Evolutionary conservation across 306 rosid species (phyloP), one percentile per base, ranked within the genome.

Genomic region (Acacia confusa): DNA sequence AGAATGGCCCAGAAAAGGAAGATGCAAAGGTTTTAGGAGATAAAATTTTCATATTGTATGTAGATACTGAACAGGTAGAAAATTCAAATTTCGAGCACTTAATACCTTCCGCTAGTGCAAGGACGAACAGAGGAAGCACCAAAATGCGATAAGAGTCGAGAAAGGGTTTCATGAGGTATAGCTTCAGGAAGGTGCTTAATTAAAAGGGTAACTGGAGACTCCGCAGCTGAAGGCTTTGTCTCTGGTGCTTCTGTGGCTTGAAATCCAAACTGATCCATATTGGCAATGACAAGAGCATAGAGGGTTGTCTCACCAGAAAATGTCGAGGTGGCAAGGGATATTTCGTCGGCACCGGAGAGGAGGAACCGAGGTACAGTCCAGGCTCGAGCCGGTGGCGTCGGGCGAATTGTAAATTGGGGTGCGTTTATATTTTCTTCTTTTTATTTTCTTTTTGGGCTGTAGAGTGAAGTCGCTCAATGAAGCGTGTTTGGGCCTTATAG

Each of bases 141-240:
- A 13, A 83, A 92, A 87, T 92, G 90, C 53, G 92, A 84, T 58
- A 94, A 75, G 81, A 94, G 88, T 3, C 91, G 90, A 80, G 76
- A 89, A 70, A 94, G 95, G 32, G 94, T 90, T 50, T 86, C 90
- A 44, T 87, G 89, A 66, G 97, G 89, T 79, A 92, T 88, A 82
- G 92, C 92, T 75, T 92, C 94, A 3, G 95, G 98, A 41, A 94
- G 87, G 81, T 94, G 95, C 57, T 88, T 90, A 60, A 94, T 83
- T 75, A 94, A 83, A 74, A 92, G 91, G 68, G 91, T 89, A n/a
- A 77, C 80, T 14, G 63, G 27, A 9, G 82, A 78, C 28, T 79
- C 80, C 52, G 25, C 5, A 40, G 52, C 68, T 9, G 66, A 47
- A 13, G 81, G 78, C 19, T 55, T 34, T n/a, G 86, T 27, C 14